These are phyloP conservation scores for Ustulina deusta DNA, from an alignment of 2,329 filamentous ascomycete genomes.

Conservation along the genomic window DNA sequence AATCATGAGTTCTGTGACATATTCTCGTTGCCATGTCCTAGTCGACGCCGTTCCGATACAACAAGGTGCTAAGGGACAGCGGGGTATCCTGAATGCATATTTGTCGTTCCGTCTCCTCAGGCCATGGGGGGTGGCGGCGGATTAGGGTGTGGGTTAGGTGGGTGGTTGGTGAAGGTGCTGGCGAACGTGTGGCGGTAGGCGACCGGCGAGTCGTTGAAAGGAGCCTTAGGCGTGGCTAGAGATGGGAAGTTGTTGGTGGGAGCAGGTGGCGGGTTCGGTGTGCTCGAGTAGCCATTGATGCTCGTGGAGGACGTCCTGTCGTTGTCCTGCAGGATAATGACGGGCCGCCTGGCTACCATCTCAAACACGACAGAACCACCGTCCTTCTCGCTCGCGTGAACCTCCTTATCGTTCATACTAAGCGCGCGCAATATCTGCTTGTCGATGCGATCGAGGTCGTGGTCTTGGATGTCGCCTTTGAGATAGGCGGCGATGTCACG, in stretches of 20 bases:
- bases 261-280: constrained; percentile 14
- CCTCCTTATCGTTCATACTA: constrained; percentile 47
- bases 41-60: too few species aligned
- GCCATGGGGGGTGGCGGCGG: constrained; percentile 5
- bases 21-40: background rate
- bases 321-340: constrained; percentile 45
- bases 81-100: constrained; percentile 25
- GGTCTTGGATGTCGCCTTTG: constrained; percentile 43
- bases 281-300: constrained; percentile 7
- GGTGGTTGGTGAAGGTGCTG: constrained; percentile 19
- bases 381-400: constrained; percentile 36
- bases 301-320: constrained; percentile 11
- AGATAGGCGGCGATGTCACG: constrained; percentile 47
- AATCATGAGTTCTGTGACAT: constrained; percentile 1
- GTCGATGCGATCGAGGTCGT: constrained; percentile 47
- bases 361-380: constrained; percentile 42
- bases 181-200: constrained; percentile 30
- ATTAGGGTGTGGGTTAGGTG: constrained; percentile 14
- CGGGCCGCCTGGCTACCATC: constrained; percentile 45
- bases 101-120: constrained; percentile 3
- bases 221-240: background rate
- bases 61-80: constrained; percentile 12
- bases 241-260: constrained; percentile 9
- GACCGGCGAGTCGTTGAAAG: constrained; percentile 15
- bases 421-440: constrained; percentile 48